Evolutionary conservation across 1,284 basidiomycete species (phyloP), one percentile per base, ranked within the genome.

Genomic region (Malassezia pachydermatis): DNA sequence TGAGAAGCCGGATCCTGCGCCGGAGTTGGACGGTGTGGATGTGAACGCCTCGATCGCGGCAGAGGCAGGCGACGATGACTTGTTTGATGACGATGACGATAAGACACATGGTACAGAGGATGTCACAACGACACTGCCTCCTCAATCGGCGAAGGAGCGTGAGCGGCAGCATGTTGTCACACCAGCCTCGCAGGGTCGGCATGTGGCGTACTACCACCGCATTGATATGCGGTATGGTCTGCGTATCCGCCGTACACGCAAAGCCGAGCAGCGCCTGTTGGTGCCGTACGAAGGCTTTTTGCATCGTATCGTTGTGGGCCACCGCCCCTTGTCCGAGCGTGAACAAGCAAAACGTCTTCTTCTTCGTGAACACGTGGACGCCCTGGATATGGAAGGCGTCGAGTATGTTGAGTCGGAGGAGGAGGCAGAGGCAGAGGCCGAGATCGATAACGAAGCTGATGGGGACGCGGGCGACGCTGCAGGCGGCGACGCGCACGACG

Each of bases 191-290:
- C 53, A 44, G 32, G 58, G 58, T 24, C 59, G 60, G 56, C 59
- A 60, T 37, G 57, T 55, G 13, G 65, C 65, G 16, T 67, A 65
- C 55, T 67, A 65, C 53, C 65, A 67, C 56, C 64, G 56, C 33
- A 49, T 67, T 11, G 57, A 50, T 33, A 65, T 67, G 61, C 60
- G 62, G 10, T 67, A 61, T 54, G 60, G 58, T 14, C 55, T 67
- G 9, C 57, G 60, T 27, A 57, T 67, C n/a, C 62, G 62, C 47
- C 57, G 64, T 5, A 40, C 41, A 19, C 50, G 57, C 54, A 33
- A 53, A 56, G 29, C 60, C 50, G 45, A 55, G 50, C 46, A 33
- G 25, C 25, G 28, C 20, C 48, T 43, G 3, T 32, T 45, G 10
- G 30, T 51, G 38, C 48, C 53, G 11, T 63, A 63, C 30, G 54